These are phyloP conservation scores for Trichosporon coremiiforme DNA, from an alignment of 1,284 basidiomycete species.

Conservation along the genomic window DNA sequence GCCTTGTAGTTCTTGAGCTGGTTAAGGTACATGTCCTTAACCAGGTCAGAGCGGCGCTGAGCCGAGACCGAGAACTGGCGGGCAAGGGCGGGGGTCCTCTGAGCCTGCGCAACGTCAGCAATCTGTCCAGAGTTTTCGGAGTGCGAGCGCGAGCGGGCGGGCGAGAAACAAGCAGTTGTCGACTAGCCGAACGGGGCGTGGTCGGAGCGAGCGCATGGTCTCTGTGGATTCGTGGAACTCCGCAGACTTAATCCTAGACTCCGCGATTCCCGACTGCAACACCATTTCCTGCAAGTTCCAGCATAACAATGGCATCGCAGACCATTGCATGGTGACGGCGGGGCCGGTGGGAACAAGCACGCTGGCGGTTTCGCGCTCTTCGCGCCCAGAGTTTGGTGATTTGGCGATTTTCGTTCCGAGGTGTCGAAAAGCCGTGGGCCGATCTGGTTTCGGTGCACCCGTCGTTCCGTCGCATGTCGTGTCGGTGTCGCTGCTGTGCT, in stretches of 20 bases:
- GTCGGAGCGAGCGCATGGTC: conserved; percentile 9
- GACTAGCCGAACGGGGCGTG: background rate
- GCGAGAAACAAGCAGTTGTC: conserved; percentile 1
- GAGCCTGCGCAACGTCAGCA: conserved; percentile 34
- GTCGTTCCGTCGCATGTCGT: background rate
- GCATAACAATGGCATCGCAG: background rate
- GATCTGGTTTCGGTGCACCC: conserved; percentile 1
- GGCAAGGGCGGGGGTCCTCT: conserved; percentile 44
- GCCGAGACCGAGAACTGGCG: conserved; percentile 66
- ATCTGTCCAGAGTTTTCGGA: background rate
- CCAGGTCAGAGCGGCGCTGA: conserved; percentile 79
- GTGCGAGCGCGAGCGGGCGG: background rate
- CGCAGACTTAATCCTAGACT: background rate
- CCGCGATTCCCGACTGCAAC: background rate
- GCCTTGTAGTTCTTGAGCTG: conserved; percentile 89
- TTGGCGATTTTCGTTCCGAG: conserved; percentile 14
- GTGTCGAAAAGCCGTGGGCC: conserved; percentile 9
- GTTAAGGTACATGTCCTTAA: conserved; percentile 88
- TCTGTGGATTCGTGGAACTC: background rate
- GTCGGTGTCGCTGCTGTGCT: conserved; percentile 20
- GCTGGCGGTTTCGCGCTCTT: conserved; percentile 1
- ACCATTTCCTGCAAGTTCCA: background rate
- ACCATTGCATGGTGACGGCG: background rate
- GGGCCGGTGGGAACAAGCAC: background rate
- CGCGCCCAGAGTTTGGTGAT: conserved; percentile 19